Evolutionary conservation across 257 asterid species (phyloP), one percentile per base, ranked within the genome.

Genomic region (Solanum appendiculatum): DNA sequence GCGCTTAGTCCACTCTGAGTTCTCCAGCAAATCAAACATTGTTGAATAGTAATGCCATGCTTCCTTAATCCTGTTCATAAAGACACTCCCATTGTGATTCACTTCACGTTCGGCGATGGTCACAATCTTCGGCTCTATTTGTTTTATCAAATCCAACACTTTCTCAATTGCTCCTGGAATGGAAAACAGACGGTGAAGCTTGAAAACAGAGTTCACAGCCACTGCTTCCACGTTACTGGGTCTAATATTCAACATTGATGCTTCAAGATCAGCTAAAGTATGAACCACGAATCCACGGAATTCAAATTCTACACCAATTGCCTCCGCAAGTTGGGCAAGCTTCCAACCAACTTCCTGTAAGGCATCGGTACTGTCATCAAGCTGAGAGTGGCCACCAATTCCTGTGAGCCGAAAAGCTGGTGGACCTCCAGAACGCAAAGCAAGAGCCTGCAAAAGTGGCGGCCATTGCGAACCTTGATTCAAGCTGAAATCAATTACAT

Each of bases 81-180:
- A 51, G n/a, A 1, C 23, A 18, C n/a, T 51, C 60, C 0, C n/a
- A 14, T 18, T 51, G 23, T 18, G n/a, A 51, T 51, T 16, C 3
- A 0, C 60, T 51, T 51, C 60, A 0, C 0, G 60, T 51, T 51
- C 60, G n/a, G 60, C 0, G 0, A 51, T 16, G n/a, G n/a, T 18
- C 60, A 51, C 60, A 51, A 6, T 51, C 60, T 51, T 51, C 10
- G n/a, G n/a, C 0, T 16, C 3, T 51, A 51, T 51, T 51, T 16
- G 60, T 18, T 18, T 6, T 18, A 51, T 42, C 1, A 42, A 1
- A 42, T 42, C 48, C 48, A 42, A 0, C 48, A 42, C 48, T 12
- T 42, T 12, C 48, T 42, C 48, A 42, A 42, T 11, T 42, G 48
- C 48, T 42, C 14, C 48, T 42, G 48, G 48, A 3, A 11, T 42